Conservation (phyloP, 805 yeast species). For the Candida coleopterorum region DNA sequence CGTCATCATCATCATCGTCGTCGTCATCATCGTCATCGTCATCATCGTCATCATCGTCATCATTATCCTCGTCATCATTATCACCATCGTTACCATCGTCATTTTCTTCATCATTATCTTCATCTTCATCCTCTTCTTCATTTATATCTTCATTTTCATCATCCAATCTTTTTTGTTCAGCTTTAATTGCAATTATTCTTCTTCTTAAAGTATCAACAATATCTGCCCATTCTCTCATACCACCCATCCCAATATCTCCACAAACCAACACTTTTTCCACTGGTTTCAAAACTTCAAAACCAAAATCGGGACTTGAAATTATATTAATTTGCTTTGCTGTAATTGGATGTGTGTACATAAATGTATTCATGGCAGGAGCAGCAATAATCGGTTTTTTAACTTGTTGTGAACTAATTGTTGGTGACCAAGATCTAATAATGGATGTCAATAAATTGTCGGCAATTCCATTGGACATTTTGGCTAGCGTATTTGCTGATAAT, state of each 20-base stretch:
- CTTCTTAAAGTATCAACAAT: constrained; percentile 39
- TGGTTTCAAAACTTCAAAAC: constrained; percentile 41
- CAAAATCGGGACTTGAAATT: constrained; percentile 33
- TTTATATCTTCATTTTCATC: constrained; percentile 27
- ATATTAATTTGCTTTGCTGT: constrained; percentile 36
- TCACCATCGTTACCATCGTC: constrained; percentile 36
- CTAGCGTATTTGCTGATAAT: constrained; percentile 41
- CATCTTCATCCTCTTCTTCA: constrained; percentile 35
- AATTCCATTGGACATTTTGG: constrained; percentile 41
- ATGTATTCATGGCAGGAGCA: constrained; percentile 47
- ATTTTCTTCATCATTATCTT: constrained; percentile 32
- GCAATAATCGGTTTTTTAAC: constrained; percentile 39
- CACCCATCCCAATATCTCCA: constrained; percentile 49
- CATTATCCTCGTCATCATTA: constrained; percentile 35
- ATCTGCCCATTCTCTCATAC: constrained; percentile 46
- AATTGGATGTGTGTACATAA: constrained; percentile 44
- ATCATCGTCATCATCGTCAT: constrained; percentile 24
- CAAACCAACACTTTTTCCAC: constrained; percentile 44
- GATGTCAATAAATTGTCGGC: constrained; percentile 41
- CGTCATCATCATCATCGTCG: constrained; percentile 20
- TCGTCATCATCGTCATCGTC: constrained; percentile 36
- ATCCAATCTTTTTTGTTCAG: constrained; percentile 20
- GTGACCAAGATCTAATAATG: constrained; percentile 40
- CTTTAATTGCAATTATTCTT: constrained; percentile 24
- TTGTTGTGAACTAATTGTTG: constrained; percentile 10